phyloP scores from a whole-genome alignment of 2,329 filamentous ascomycete genomes.

The Diaporthe sp. region DNA sequence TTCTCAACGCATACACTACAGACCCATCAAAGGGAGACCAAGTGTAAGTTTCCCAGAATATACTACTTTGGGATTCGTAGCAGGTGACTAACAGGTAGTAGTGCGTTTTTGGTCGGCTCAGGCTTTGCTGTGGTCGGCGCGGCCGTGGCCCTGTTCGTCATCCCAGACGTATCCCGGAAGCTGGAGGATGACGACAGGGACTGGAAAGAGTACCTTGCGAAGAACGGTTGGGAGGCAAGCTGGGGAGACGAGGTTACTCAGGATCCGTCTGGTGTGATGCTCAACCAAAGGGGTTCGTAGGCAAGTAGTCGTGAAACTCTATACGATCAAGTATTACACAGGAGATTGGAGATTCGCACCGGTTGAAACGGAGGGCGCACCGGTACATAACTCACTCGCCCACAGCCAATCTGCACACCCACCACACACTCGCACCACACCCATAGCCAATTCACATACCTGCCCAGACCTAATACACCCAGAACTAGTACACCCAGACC shows the following conservation, averaged over 20 bases:
- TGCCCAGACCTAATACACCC: not conserved
- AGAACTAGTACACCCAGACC: too few species aligned
- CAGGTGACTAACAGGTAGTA: too few species aligned
- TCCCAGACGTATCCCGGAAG: slow-evolving; percentile 57
- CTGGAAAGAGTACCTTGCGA: slow-evolving; percentile 58
- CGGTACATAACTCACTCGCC: too few species aligned
- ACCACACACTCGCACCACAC: too few species aligned
- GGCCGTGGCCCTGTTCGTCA: slow-evolving; percentile 57
- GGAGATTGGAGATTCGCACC: too few species aligned
- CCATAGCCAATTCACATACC: too few species aligned
- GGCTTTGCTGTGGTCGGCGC: slow-evolving; percentile 62
- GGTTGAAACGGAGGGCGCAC: too few species aligned
- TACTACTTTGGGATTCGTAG: too few species aligned
- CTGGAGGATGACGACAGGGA: slow-evolving; percentile 58
- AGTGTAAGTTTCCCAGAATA: too few species aligned
- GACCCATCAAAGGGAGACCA: slow-evolving; percentile 59
- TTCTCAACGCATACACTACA: slow-evolving; percentile 57
- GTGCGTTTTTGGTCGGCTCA: slow-evolving; percentile 64
- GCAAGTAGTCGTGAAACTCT: not conserved
- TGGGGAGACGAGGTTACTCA: slow-evolving; percentile 49
- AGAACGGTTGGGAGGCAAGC: slow-evolving; percentile 55
- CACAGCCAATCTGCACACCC: too few species aligned
- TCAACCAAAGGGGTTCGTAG: slow-evolving; percentile 39
- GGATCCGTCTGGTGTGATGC: slow-evolving; percentile 45
- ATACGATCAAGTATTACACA: not conserved